Evolutionary conservation across 169 alveolate genomes (phyloP).

Genomic region (Eimeria sp.): DNA sequence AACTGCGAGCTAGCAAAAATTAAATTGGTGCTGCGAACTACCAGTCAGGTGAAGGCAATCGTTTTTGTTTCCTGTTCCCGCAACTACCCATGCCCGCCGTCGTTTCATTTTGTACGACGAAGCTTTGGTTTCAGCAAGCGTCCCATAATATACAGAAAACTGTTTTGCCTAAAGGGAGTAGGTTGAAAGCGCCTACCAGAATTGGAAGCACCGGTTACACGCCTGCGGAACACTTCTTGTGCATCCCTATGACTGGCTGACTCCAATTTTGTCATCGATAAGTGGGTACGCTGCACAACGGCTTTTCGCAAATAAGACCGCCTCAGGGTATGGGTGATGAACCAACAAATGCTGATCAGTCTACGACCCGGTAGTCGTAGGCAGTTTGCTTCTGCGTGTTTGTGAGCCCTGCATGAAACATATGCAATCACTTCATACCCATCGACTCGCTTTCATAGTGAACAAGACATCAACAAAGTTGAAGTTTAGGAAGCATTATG

Average conservation of each 20-base stretch:
- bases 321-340: not conserved
- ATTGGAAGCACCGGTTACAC: not conserved
- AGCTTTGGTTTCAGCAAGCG: not conserved
- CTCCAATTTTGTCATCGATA: not conserved
- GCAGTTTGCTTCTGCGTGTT: not conserved
- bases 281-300: conserved; percentile 15
- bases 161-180: not conserved
- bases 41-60: not conserved
- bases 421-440: not conserved
- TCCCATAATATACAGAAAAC: not conserved
- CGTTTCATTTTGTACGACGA: not conserved
- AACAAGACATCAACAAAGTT: not conserved
- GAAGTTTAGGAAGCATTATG: not conserved
- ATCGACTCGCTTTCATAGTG: not conserved
- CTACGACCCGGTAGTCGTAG: not conserved
- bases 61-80: not conserved
- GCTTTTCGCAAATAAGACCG: too few species aligned
- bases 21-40: not conserved
- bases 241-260: not conserved
- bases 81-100: not conserved
- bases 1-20: not conserved
- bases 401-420: not conserved
- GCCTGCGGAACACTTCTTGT: not conserved
- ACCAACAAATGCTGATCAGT: not conserved
- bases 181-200: not conserved